A percentile compares a stretch with the other conserved stretches of the same genome.
These are phyloP conservation scores for Lippia alba DNA, from an alignment of 305 asterid genomes.

Conservation along the genomic window DNA sequence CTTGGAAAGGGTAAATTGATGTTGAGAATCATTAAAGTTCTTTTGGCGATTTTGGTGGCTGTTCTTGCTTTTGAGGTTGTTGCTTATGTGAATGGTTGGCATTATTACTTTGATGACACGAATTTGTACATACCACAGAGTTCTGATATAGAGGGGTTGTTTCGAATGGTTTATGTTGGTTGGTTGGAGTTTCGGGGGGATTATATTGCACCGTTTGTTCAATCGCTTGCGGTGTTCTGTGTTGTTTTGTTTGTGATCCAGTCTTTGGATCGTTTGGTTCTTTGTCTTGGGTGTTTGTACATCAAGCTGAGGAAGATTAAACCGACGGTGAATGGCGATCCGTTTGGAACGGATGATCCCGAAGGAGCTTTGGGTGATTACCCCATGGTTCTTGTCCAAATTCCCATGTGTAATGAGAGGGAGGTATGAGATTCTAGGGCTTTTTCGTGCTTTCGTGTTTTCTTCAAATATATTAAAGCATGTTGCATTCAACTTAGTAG, in stretches of 20 bases:
- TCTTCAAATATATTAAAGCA: background rate
- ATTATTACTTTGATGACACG: slow-evolving; percentile 47
- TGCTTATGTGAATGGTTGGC: slow-evolving; percentile 64
- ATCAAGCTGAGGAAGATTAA: slow-evolving; percentile 61
- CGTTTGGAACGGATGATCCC: slow-evolving; percentile 44
- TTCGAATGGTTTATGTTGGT: slow-evolving; percentile 46
- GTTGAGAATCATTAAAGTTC: slow-evolving; percentile 47
- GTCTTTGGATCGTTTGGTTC: slow-evolving; percentile 64
- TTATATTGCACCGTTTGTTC: slow-evolving; percentile 60
- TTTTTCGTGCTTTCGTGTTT: background rate
- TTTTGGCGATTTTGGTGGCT: slow-evolving; percentile 43
- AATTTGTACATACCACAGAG: slow-evolving; percentile 46
- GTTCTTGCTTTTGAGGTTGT: slow-evolving; percentile 53
- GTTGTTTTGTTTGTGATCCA: slow-evolving; percentile 61
- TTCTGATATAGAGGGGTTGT: slow-evolving; percentile 49
- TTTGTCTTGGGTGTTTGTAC: slow-evolving; percentile 66
- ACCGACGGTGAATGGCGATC: slow-evolving; percentile 52
- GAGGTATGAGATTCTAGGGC: slow-evolving; percentile 46
- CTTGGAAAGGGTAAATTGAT: slow-evolving; percentile 57
- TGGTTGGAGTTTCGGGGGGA: slow-evolving; percentile 60
- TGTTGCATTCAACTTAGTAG: background rate
- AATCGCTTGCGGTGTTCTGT: slow-evolving; percentile 52
- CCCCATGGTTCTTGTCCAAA: slow-evolving; percentile 81
- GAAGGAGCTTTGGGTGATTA: slow-evolving; percentile 39
- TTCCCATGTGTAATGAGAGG: slow-evolving; percentile 78